These are phyloP conservation scores for Apiotrichum veenhuisii DNA, from an alignment of 1,284 basidiomycete species.

Conservation along the genomic window DNA sequence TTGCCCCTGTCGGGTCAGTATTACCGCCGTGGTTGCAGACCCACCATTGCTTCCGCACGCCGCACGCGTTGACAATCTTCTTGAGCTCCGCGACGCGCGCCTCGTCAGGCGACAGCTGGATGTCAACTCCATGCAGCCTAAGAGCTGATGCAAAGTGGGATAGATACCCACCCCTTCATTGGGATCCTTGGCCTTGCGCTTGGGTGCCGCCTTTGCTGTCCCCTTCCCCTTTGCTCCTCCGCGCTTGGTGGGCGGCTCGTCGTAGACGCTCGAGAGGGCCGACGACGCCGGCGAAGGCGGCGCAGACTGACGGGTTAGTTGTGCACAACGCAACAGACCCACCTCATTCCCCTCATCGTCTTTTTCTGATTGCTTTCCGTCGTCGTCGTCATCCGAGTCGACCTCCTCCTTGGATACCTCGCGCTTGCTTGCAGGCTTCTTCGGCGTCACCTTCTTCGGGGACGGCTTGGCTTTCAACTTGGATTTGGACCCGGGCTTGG, in stretches of 20 bases:
- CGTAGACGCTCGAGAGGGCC: slow-evolving; percentile 18
- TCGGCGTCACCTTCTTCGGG: not conserved
- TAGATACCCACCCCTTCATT: slow-evolving; percentile 32
- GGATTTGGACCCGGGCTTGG: not conserved
- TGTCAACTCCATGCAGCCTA: not conserved
- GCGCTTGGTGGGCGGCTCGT: slow-evolving; percentile 12
- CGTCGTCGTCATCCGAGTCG: not conserved
- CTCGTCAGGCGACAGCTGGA: slow-evolving; percentile 37
- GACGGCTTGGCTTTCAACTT: not conserved
- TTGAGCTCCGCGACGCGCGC: slow-evolving; percentile 42
- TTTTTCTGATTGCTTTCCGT: not conserved
- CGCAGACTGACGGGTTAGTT: not conserved
- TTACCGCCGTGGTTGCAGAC: slow-evolving; percentile 5
- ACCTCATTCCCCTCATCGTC: not conserved
- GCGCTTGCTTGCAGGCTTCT: not conserved
- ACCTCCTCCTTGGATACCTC: not conserved
- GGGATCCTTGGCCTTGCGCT: slow-evolving; percentile 24
- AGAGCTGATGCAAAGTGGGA: not conserved
- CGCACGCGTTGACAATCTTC: slow-evolving; percentile 66
- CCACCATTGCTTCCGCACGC: slow-evolving; percentile 73
- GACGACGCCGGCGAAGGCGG: slow-evolving; percentile 6
- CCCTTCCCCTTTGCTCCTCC: not conserved
- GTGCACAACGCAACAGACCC: not conserved
- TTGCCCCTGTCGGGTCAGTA: slow-evolving; percentile 49
- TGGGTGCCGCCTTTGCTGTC: not conserved